Percentiles rank a stretch among this genome's conserved stretches.
phyloP scores from a whole-genome alignment of 2,329 filamentous ascomycete genomes.

The Fusarium acutatum region DNA sequence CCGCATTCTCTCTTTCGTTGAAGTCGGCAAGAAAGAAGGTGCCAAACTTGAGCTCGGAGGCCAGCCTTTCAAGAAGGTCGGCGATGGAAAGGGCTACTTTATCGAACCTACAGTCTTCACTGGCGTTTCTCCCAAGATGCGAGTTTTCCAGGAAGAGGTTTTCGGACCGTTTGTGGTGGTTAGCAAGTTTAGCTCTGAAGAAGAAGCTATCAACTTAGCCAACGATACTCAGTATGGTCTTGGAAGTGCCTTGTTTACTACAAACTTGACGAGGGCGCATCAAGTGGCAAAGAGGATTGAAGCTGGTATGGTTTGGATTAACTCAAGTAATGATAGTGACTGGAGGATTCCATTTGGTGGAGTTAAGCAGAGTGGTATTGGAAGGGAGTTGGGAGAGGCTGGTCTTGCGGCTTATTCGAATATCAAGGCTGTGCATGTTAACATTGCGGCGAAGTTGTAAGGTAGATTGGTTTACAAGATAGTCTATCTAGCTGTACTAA shows the following conservation, averaged over 20 bases:
- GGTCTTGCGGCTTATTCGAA: slow-evolving; percentile 55
- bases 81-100: slow-evolving; percentile 55
- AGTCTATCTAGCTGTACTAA: background rate
- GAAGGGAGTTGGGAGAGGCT: slow-evolving; percentile 56
- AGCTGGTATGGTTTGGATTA: slow-evolving; percentile 66
- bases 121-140: slow-evolving; percentile 52
- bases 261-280: slow-evolving; percentile 61
- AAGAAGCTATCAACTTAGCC: slow-evolving; percentile 53
- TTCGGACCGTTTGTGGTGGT: slow-evolving; percentile 57
- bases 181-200: slow-evolving; percentile 53
- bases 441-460: slow-evolving; percentile 45
- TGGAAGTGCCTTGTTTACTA: slow-evolving; percentile 68
- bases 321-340: slow-evolving; percentile 56
- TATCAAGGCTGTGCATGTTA: slow-evolving; percentile 57
- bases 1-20: slow-evolving; percentile 73
- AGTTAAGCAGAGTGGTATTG: slow-evolving; percentile 59
- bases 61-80: slow-evolving; percentile 42
- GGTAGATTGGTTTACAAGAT: background rate
- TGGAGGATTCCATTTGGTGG: slow-evolving; percentile 56
- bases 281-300: slow-evolving; percentile 64
- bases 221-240: slow-evolving; percentile 68
- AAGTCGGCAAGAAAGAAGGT: slow-evolving; percentile 75
- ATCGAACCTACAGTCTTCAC: slow-evolving; percentile 58
- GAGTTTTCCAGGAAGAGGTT: slow-evolving; percentile 56
- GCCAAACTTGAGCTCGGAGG: slow-evolving; percentile 73